phyloP scores from a whole-genome alignment of 2,329 filamentous ascomycete species.

The Colletotrichum sp. region DNA sequence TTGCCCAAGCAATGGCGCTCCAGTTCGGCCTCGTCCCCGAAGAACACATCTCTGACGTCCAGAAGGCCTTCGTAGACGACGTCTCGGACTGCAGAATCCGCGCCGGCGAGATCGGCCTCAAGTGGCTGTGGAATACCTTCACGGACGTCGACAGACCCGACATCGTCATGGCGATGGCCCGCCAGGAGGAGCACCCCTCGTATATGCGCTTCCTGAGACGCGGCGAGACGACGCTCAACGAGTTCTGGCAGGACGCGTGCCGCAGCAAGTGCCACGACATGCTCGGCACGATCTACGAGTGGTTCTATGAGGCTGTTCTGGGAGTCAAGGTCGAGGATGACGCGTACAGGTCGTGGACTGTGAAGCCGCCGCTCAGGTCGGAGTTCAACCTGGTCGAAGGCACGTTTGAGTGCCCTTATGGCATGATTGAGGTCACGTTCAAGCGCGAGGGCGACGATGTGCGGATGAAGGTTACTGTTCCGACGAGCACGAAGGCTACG shows the following conservation, averaged over 20 bases:
- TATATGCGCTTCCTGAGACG: conserved; percentile 52
- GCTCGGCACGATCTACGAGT: conserved; percentile 53
- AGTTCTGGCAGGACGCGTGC: conserved; percentile 50
- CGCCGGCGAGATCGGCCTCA: conserved; percentile 46
- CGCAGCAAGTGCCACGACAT: conserved; percentile 52
- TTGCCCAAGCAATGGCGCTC: conserved; percentile 39
- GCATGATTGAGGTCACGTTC: conserved; percentile 30
- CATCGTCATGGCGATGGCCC: conserved; percentile 46
- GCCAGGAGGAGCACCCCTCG: conserved; percentile 51
- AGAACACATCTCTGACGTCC: conserved; percentile 23
- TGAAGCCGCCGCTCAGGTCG: conserved; percentile 41
- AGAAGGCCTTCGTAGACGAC: conserved; percentile 26
- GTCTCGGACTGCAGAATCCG: conserved; percentile 36
- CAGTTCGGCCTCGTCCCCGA: conserved; percentile 26
- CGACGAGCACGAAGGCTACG: conserved; percentile 24
- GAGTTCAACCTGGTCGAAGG: conserved; percentile 45
- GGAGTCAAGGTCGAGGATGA: conserved; percentile 40
- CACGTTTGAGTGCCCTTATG: conserved; percentile 43
- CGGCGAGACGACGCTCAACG: conserved; percentile 47
- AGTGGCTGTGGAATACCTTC: conserved; percentile 45
- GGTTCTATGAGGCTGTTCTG: conserved; percentile 48
- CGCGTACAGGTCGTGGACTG: conserved; percentile 43
- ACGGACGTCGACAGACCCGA: conserved; percentile 42
- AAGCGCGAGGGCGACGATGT: conserved; percentile 22
- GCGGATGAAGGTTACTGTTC: conserved; percentile 22